A percentile compares a stretch with the other conserved stretches of the same genome.
phyloP scores from a whole-genome alignment of 495 filamentous ascomycete genomes.

The Baudoinia panamericana region DNA sequence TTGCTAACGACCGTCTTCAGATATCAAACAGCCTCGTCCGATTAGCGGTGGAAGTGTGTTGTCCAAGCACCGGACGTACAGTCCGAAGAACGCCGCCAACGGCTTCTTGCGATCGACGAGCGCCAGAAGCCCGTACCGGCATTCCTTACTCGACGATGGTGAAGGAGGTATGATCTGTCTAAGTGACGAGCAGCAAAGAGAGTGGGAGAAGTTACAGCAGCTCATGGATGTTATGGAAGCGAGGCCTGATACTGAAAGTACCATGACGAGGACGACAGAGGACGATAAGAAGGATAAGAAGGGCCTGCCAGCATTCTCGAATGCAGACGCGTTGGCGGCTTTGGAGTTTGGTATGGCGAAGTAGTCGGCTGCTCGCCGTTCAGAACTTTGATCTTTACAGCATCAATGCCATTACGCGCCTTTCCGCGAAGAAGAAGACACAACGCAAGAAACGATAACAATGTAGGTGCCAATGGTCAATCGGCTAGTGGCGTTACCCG shows the following conservation, averaged over 20 bases:
- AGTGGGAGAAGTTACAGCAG: constrained; percentile 14
- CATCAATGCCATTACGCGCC: too few species aligned
- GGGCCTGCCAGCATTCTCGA: neutral
- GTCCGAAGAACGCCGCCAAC: constrained; percentile 5
- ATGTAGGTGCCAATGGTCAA: too few species aligned
- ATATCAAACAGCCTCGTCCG: constrained; percentile 12
- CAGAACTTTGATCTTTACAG: too few species aligned
- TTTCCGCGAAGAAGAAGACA: too few species aligned
- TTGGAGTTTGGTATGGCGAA: constrained; percentile 8
- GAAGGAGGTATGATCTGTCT: constrained; percentile 4
- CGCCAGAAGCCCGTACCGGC: neutral
- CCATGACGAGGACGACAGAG: constrained; percentile 3
- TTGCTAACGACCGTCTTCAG: neutral
- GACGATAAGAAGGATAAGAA: neutral
- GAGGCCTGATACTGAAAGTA: neutral
- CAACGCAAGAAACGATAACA: too few species aligned
- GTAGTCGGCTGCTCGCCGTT: too few species aligned
- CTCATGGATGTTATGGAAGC: constrained; percentile 5
- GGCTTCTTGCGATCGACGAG: constrained; percentile 9
- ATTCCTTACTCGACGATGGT: constrained; percentile 9
- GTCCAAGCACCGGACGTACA: neutral
- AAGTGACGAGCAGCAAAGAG: constrained; percentile 10
- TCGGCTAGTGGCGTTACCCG: too few species aligned
- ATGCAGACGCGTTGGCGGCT: constrained; percentile 8
- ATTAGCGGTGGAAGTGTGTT: constrained; percentile 2